Evolutionary conservation across 2,329 filamentous ascomycete species (phyloP).

Genomic region (Phyllachora maydis): DNA sequence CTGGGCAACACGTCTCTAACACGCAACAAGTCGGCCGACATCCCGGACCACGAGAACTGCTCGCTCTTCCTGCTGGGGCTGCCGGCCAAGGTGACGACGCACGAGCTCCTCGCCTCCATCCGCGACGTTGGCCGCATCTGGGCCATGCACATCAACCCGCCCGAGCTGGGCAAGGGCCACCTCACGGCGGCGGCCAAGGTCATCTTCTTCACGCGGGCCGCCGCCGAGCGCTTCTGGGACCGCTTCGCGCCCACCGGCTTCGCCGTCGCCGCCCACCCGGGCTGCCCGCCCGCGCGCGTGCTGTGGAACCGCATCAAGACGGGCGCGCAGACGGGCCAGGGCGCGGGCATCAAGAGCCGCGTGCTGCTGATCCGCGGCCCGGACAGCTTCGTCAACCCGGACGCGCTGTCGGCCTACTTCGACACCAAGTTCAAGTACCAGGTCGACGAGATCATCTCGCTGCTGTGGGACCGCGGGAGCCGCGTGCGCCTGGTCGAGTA

Average conservation of each 20-base stretch:
- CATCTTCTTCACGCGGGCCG: constrained; percentile 21
- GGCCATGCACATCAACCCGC: constrained; percentile 27
- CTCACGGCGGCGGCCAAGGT: constrained; percentile 22
- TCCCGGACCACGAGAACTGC: constrained; percentile 21
- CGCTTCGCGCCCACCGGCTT: constrained; percentile 10
- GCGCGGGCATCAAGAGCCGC: constrained; percentile 17
- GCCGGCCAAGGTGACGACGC: constrained; percentile 18
- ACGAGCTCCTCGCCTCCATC: constrained; percentile 21
- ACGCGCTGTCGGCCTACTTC: constrained; percentile 19
- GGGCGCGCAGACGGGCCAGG: constrained; percentile 8
- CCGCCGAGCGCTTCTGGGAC: constrained; percentile 15
- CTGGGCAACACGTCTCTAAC: constrained; percentile 13
- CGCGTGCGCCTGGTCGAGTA: constrained; percentile 19
- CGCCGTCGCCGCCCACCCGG: constrained; percentile 10
- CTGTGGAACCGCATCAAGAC: constrained; percentile 26
- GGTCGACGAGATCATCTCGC: constrained; percentile 18
- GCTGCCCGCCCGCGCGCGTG: constrained; percentile 11
- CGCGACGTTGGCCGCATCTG: constrained; percentile 26
- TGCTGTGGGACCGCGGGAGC: constrained; percentile 8
- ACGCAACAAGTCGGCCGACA: constrained; percentile 17
- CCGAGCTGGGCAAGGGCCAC: constrained; percentile 14
- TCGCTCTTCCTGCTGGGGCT: constrained; percentile 31
- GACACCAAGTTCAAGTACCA: constrained; percentile 20
- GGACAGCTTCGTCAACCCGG: constrained; percentile 18
- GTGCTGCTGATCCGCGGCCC: constrained; percentile 28